phyloP scores from a whole-genome alignment of 1,284 basidiomycete genomes.

The Schizophyllum commune region DNA sequence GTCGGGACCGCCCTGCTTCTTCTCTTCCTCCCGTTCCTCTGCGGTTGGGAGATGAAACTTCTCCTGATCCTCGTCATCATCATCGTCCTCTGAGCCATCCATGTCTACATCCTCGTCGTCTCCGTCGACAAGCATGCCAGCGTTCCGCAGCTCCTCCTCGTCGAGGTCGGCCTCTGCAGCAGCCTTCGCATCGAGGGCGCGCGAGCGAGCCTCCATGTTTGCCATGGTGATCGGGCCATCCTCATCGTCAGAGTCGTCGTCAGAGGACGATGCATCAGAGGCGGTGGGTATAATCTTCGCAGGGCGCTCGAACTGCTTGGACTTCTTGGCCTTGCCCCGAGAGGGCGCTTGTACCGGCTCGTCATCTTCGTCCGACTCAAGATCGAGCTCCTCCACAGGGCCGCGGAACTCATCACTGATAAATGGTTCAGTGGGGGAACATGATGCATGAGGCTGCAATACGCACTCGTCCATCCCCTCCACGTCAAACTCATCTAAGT shows the following conservation, averaged over 20 bases:
- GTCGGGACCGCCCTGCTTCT: slow-evolving; percentile 64
- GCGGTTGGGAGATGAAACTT: slow-evolving; percentile 74
- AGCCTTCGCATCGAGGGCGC: slow-evolving; percentile 60
- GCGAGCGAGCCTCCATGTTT: slow-evolving; percentile 73
- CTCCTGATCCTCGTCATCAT: slow-evolving; percentile 49
- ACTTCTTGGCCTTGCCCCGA: slow-evolving; percentile 38
- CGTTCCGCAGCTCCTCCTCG: slow-evolving; percentile 56
- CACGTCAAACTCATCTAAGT: slow-evolving; percentile 36
- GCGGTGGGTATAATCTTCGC: slow-evolving; percentile 43
- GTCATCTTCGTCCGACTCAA: slow-evolving; percentile 58
- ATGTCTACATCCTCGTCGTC: slow-evolving; percentile 48
- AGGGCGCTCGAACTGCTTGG: slow-evolving; percentile 43
- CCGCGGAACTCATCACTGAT: slow-evolving; percentile 41
- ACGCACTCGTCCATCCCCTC: slow-evolving; percentile 22
- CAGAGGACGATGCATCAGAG: slow-evolving; percentile 39
- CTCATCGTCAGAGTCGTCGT: slow-evolving; percentile 45
- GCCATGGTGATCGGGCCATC: slow-evolving; percentile 60
- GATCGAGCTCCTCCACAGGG: slow-evolving; percentile 58
- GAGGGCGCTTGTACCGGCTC: slow-evolving; percentile 22
- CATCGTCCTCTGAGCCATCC: slow-evolving; percentile 45
- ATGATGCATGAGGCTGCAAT: slow-evolving; percentile 1
- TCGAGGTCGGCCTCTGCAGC: slow-evolving; percentile 65
- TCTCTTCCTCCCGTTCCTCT: slow-evolving; percentile 77
- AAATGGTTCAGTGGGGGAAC: slow-evolving; percentile 1
- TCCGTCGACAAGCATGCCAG: slow-evolving; percentile 41